Evolutionary conservation across 202 grass and related monocot species (phyloP), one percentile per base, ranked within the genome.

Genomic region (Eragrostis tef): DNA sequence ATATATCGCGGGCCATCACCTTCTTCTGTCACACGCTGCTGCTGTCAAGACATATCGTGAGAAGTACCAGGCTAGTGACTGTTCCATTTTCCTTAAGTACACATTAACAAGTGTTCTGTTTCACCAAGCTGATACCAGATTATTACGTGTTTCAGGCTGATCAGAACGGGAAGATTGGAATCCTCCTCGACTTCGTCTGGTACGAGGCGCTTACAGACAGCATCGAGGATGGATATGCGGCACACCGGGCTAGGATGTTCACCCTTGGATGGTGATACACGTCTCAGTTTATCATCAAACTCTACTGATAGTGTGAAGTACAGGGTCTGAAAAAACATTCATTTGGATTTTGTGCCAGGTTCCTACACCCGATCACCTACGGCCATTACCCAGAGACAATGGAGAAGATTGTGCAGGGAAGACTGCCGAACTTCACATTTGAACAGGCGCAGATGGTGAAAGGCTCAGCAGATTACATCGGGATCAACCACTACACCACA

Each of bases 401-500:
- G 87, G 66, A 75, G 82, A 78, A 65, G 36, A 86, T 80, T 44
- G 94, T 97, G 6, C 73, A 72, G 84, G 9, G 71, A 0, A 88
- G 91, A 73, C 76, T 97, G 17, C 94, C 94, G 3, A 85, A 67
- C 14, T 97, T 97, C 81, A 90, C 89, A 3, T 8, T 5, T 4
- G 87, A 92, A 60, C 84, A 97, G 79, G 26, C 74, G 5, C 24
- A 29, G 62, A 77, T 94, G 67, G 51, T 97, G 20, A 90, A 87
- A 65, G 91, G 89, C 16, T 94, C 94, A 11, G 53, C 71, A 0
- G 94, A 97, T 48, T 83, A 83, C 68, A 36, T 97, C 24, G 94
- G 76, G 22, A 85, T 97, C 83, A 97, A 97, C 82, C 91, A 94
- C 25, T 97, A 97, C 80, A 94, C 94, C 0, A 58, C 94, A 2